Conservation (phyloP, 2,329 filamentous ascomycete species). For the Calonectria montana region DNA sequence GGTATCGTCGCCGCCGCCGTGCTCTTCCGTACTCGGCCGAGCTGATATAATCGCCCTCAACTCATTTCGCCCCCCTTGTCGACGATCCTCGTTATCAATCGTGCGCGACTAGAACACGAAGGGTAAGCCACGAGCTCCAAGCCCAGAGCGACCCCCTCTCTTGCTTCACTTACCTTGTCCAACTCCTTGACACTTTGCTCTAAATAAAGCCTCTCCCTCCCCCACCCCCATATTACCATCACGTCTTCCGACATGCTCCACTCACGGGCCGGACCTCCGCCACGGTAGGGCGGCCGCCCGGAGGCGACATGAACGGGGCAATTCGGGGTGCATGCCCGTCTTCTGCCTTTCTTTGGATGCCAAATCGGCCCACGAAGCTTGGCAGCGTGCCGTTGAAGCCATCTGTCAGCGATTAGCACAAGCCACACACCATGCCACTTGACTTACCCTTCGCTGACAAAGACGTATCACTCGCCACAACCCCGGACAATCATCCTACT, state of each 20-base stretch:
- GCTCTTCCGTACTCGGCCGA: background rate
- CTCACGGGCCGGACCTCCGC: constrained; percentile 36
- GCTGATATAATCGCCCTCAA: background rate
- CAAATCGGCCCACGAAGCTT: constrained; percentile 14
- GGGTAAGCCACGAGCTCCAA: constrained; percentile 34
- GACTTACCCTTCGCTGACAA: constrained; percentile 22
- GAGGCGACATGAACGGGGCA: constrained; percentile 27
- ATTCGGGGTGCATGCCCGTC: constrained; percentile 28
- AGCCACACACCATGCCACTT: constrained; percentile 11
- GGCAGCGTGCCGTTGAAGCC: constrained; percentile 15
- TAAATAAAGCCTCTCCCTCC: constrained; percentile 38
- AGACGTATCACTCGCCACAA: constrained; percentile 20
- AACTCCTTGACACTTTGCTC: constrained; percentile 28
- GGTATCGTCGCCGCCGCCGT: background rate
- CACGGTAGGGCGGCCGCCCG: constrained; percentile 33
- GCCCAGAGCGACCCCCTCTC: constrained; percentile 27
- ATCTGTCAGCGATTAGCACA: constrained; percentile 25
- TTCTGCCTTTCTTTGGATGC: background rate
- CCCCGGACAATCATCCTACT: constrained; percentile 7
- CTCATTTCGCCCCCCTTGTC: background rate
- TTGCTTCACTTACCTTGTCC: constrained; percentile 34
- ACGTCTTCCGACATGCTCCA: constrained; percentile 34
- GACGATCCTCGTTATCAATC: constrained; percentile 10
- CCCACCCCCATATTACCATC: constrained; percentile 31
- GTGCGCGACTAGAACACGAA: constrained; percentile 31